These are phyloP conservation scores for Penicillium sp. DNA, from an alignment of 2,329 filamentous ascomycete species.

Conservation along the genomic window DNA sequence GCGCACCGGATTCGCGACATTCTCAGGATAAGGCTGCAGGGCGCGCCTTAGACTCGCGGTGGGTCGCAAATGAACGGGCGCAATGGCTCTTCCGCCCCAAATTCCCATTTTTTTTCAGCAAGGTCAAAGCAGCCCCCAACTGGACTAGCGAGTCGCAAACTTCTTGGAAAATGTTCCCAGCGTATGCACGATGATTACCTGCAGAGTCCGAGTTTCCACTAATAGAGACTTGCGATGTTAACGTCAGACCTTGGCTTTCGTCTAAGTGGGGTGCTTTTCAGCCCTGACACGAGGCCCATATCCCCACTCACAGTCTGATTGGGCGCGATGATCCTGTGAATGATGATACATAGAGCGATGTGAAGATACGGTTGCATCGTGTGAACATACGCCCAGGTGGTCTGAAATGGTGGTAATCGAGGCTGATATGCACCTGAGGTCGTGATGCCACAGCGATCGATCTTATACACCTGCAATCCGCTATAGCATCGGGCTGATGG, in stretches of 20 bases:
- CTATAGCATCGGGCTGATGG: not conserved
- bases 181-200: conserved; percentile 1
- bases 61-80: conserved; percentile 12
- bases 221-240: conserved; percentile 2
- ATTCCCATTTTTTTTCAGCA: conserved; percentile 10
- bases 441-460: not conserved
- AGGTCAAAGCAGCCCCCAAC: conserved; percentile 9
- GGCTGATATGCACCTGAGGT: conserved; percentile 2
- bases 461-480: not conserved
- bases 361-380: not conserved
- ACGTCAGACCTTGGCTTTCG: not conserved
- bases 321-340: not conserved
- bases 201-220: conserved; percentile 8
- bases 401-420: not conserved
- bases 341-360: not conserved
- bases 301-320: not conserved
- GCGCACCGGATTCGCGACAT: conserved; percentile 6
- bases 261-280: conserved; percentile 7
- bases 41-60: conserved; percentile 16
- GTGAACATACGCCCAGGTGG: not conserved
- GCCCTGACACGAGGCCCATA: conserved; percentile 13
- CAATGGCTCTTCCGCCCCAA: conserved; percentile 10
- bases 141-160: conserved; percentile 1
- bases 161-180: not conserved
- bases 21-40: conserved; percentile 21